Base-by-base conservation (phyloP, 176 grass and related monocot genomes). In the Aechmea fasciata region DNA sequence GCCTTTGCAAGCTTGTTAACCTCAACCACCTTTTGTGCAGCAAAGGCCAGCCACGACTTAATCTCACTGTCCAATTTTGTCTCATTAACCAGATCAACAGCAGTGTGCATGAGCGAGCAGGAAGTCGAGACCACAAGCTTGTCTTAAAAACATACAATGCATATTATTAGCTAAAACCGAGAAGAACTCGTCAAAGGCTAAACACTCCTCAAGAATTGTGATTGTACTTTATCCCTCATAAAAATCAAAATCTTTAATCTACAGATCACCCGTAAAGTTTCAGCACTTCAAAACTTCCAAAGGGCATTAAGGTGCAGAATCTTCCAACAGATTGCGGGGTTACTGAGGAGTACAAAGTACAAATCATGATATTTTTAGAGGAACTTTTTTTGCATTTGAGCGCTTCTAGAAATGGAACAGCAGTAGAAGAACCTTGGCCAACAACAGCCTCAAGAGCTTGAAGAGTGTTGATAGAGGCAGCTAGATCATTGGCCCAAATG, bases 11-110 rank as follows among this genome's bases (percentile, higher is more conserved):
- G 86, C 15, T 88, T 88, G 76, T 91, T 91, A 68, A 96, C 92
- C 77, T 96, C 92, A 83, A 96, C 73, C 49, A 96, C 92, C 83
- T 96, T 96, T 77, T 96, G 92, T 73, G 92, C 92, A 87, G 92
- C 92, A 85, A 96, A 96, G 14, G 88, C 88, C 4, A 96, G 66
- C 92, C 92, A 96, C n/a, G 88, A 96, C 76, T 96, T 96, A 61
- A 96, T 89, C 78, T 96, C 92, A 49, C 65, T 74, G 64, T 96
- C 92, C 3, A 96, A 81, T 64, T 96, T 96, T 51, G 83, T 96
- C 73, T 96, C 92, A 24, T 96, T 91, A 24, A 96, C 75, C 61
- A 96, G 88, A 77, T 96, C 92, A 19, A 96, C 92, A 65, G 92
- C 92, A 20, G 92, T 96, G 81, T 96, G 92, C 92, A 92, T 92